These are phyloP conservation scores for Neurospora terricola DNA, from an alignment of 495 filamentous ascomycete species.

Conservation along the genomic window DNA sequence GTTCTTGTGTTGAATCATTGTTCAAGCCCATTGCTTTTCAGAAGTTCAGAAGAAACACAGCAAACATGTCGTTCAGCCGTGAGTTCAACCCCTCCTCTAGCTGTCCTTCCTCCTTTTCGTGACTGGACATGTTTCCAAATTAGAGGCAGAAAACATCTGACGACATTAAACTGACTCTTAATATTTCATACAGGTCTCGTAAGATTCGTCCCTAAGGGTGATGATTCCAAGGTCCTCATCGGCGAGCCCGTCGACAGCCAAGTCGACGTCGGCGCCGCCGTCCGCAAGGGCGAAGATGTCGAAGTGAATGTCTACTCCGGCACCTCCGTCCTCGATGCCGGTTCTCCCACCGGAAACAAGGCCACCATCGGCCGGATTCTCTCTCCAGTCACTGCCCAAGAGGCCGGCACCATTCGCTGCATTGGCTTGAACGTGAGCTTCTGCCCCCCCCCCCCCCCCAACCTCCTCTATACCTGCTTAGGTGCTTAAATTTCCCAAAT, in stretches of 20 bases:
- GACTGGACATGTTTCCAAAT: neutral
- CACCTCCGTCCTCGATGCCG: slow-evolving; percentile 42
- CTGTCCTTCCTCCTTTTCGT: neutral
- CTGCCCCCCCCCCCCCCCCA: neutral
- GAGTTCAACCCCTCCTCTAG: neutral
- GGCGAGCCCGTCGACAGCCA: slow-evolving; percentile 44
- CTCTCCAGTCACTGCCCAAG: slow-evolving; percentile 39
- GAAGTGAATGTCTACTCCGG: slow-evolving; percentile 45
- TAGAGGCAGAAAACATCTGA: neutral
- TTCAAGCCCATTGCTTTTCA: neutral
- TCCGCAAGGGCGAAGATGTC: slow-evolving; percentile 46
- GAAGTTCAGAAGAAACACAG: neutral
- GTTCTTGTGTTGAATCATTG: neutral
- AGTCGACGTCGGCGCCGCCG: slow-evolving; percentile 45
- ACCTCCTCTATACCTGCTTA: neutral
- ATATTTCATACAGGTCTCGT: too few relatives aligned
- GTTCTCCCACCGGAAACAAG: slow-evolving; percentile 35
- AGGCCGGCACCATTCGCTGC: slow-evolving; percentile 37
- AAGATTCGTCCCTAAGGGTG: slow-evolving; percentile 47
- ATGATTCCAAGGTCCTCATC: slow-evolving; percentile 40
- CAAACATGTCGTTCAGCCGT: neutral
- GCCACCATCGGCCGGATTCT: slow-evolving; percentile 45
- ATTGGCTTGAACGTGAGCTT: slow-evolving; percentile 37
- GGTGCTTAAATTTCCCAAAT: too few relatives aligned
- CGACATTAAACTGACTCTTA: too few relatives aligned